These are phyloP conservation scores for Cardamine chenopodiifolia DNA, from an alignment of 345 rosid genomes.

Conservation along the genomic window DNA sequence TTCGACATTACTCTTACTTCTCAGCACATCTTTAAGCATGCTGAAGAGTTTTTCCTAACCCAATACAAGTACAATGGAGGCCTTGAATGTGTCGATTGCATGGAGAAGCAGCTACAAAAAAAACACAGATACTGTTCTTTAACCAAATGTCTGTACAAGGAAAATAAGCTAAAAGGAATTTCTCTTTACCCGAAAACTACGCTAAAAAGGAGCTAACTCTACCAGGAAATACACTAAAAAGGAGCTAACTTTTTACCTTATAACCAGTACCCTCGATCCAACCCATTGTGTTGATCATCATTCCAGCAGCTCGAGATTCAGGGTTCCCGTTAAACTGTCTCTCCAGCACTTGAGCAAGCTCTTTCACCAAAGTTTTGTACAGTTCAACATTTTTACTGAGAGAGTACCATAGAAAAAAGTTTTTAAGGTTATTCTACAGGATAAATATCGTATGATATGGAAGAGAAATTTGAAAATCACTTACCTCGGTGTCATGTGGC, in stretches of 20 bases:
- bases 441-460: background rate
- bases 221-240: background rate
- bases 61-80: slow-evolving; percentile 83
- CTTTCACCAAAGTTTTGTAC: slow-evolving; percentile 75
- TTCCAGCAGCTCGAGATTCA: slow-evolving; percentile 83
- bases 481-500: slow-evolving; percentile 80
- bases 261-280: slow-evolving; percentile 95
- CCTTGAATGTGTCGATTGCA: slow-evolving; percentile 77
- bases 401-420: background rate
- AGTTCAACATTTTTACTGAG: slow-evolving; percentile 75
- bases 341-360: slow-evolving; percentile 82
- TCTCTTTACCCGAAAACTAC: background rate
- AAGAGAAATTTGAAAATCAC: slow-evolving; percentile 13
- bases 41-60: slow-evolving; percentile 98
- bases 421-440: background rate
- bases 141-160: background rate
- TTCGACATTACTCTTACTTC: slow-evolving; percentile 70
- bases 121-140: slow-evolving; percentile 10
- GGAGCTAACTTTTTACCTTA: slow-evolving; percentile 53
- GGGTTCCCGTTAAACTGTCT: slow-evolving; percentile 68
- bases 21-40: slow-evolving; percentile 77
- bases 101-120: slow-evolving; percentile 74
- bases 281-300: slow-evolving; percentile 96
- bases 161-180: background rate
- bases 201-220: background rate